Evolutionary conservation across 345 rosid species (phyloP).

Genomic region (Hevea brasiliensis): DNA sequence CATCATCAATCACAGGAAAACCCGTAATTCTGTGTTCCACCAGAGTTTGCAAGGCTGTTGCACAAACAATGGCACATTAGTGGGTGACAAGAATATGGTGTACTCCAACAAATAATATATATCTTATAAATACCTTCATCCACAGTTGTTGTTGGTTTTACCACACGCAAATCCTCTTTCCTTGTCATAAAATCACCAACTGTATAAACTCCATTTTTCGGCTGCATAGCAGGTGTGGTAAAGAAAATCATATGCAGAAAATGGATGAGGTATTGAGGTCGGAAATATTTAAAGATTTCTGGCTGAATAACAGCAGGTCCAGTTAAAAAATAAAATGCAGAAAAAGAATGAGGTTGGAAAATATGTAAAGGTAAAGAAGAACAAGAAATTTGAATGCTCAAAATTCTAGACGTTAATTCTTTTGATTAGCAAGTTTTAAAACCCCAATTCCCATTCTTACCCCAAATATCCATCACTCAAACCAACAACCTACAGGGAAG

Average conservation of each 20-base stretch:
- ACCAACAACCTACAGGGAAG: neutral
- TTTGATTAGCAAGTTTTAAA: neutral
- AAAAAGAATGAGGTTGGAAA: neutral
- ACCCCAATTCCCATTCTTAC: neutral
- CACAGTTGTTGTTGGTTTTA: slow-evolving; percentile 70
- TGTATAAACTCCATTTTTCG: slow-evolving; percentile 55
- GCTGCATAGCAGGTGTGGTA: slow-evolving; percentile 30
- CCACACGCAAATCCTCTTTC: slow-evolving; percentile 63
- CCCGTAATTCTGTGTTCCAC: slow-evolving; percentile 89
- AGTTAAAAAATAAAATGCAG: neutral
- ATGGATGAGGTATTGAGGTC: no score
- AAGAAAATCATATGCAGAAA: neutral
- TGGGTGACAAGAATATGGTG: neutral
- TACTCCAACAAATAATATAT: slow-evolving; percentile 1
- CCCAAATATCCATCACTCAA: neutral
- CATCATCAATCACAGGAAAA: slow-evolving; percentile 84
- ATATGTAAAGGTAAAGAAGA: neutral
- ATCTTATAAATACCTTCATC: slow-evolving; percentile 62
- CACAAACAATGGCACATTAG: neutral
- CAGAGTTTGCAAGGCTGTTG: slow-evolving; percentile 71
- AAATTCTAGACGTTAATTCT: neutral
- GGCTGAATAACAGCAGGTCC: slow-evolving; percentile 37
- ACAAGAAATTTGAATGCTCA: neutral
- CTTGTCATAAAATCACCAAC: slow-evolving; percentile 93
- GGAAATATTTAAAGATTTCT: slow-evolving; percentile 8